These are phyloP conservation scores for Haberlea rhodopensis DNA, from an alignment of 257 asterid genomes.

Conservation along the genomic window DNA sequence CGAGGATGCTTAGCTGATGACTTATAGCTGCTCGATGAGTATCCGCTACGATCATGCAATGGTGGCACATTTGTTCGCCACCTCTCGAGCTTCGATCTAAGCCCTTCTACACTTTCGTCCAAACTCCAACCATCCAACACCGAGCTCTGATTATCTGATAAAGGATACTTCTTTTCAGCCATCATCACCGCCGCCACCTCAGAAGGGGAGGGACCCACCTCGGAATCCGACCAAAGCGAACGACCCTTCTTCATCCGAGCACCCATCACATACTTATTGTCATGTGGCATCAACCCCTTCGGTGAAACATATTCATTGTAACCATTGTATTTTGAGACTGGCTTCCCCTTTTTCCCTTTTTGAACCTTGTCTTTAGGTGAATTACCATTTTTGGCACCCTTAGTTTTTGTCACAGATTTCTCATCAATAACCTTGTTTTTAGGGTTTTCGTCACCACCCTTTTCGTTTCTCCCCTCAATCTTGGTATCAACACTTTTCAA, in stretches of 20 bases:
- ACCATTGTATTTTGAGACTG: slow-evolving; percentile 29
- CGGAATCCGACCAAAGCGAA: slow-evolving; percentile 58
- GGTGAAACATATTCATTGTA: slow-evolving; percentile 28
- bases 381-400: slow-evolving; percentile 14
- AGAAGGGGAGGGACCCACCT: slow-evolving; percentile 86
- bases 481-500: slow-evolving; percentile 7
- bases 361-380: slow-evolving; percentile 25
- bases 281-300: slow-evolving; percentile 25
- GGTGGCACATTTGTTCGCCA: slow-evolving; percentile 88
- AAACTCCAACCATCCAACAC: slow-evolving; percentile 88
- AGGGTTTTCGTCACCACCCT: background rate
- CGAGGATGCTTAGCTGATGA: slow-evolving; percentile 42
- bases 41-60: slow-evolving; percentile 48
- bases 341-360: slow-evolving; percentile 30
- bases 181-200: slow-evolving; percentile 74
- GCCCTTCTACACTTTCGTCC: slow-evolving; percentile 87
- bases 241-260: slow-evolving; percentile 42
- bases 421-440: slow-evolving; percentile 37
- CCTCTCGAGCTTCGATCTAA: slow-evolving; percentile 77
- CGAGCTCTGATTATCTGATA: slow-evolving; percentile 69
- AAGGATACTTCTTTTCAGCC: slow-evolving; percentile 49
- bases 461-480: background rate
- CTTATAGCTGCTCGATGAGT: slow-evolving; percentile 54
- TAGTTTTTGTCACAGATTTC: slow-evolving; percentile 24
- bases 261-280: slow-evolving; percentile 32